Percentiles rank a stretch among this genome's conserved stretches.
Evolutionary conservation across 352 stramenopile genomes (phyloP).

Genomic region (Globisporangium perplexum): DNA sequence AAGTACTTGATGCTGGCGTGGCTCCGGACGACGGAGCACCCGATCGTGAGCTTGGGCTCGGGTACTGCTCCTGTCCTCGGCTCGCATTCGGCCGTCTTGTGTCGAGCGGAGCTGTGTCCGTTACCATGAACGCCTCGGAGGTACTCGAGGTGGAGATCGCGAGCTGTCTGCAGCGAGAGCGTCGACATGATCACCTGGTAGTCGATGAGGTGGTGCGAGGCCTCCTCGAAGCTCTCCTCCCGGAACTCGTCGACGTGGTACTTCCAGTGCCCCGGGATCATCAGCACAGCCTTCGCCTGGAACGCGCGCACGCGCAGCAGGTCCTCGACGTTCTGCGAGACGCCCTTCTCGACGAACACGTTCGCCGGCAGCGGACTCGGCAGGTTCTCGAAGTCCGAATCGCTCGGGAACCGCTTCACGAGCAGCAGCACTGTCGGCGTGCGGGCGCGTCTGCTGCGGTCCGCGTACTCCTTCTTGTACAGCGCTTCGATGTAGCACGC

Average conservation of each 20-base stretch:
- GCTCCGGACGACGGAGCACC: conserved; percentile 43
- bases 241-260: conserved; percentile 31
- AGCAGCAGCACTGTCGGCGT: conserved; percentile 26
- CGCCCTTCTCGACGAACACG: conserved; percentile 38
- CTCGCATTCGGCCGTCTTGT: neutral
- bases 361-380: conserved; percentile 22
- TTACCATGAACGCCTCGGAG: neutral
- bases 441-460: neutral
- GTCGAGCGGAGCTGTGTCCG: neutral
- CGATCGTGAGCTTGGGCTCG: conserved; percentile 12
- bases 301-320: conserved; percentile 39
- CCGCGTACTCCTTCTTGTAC: conserved; percentile 19
- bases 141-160: conserved; percentile 33
- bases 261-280: conserved; percentile 44
- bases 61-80: neutral
- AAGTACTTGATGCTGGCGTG: conserved; percentile 57
- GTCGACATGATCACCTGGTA: conserved; percentile 70
- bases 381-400: conserved; percentile 27
- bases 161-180: conserved; percentile 33
- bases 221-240: conserved; percentile 26
- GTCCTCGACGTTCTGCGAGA: conserved; percentile 47
- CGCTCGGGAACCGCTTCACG: conserved; percentile 30
- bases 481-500: conserved; percentile 39
- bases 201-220: conserved; percentile 42
- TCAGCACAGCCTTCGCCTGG: conserved; percentile 34